Evolutionary conservation across 345 rosid genomes (phyloP), one percentile per base, ranked within the genome.

Genomic region (Hevea brasiliensis): DNA sequence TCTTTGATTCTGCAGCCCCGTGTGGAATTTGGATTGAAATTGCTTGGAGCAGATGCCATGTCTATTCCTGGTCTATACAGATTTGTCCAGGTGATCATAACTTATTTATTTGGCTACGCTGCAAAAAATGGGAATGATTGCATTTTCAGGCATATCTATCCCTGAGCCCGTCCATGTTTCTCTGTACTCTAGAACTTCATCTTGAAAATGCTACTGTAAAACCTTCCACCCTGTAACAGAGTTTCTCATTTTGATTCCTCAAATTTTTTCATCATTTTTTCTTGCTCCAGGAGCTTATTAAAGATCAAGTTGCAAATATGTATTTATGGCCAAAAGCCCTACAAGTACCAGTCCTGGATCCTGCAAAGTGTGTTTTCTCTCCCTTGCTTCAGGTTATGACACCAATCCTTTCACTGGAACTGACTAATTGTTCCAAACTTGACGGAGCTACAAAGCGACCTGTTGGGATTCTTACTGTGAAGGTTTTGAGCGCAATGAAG

Each of bases 291-390:
- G 99, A 95, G 84, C 84, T 89, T 76, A 92, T 95, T 68, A 95
- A 92, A 84, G 92, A 90, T 83, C 99, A 92, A 81, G 98, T 95
- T 68, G 97, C 94, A 1, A 91, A 84, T 80, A 95, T 95, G 97
- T 95, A 91, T 76, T 85, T 95, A 58, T 92, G 99, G 99, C 99
- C 99, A 9, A 92, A 89, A 82, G 79, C 87, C 77, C 83, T 95
- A 48, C 89, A 82, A 67, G 89, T 95, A 51, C 92, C 83, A 61
- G 75, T 95, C 77, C 73, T 92, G 85, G 98, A 95, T 78, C 92
- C 91, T 60, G 72, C 92, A 2, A 92, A 92, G 98, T 64, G 53
- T 54, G 32, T 17, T 44, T 55, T 37, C 37, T 69, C 67, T 23
- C 26, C 73, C 62, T 4, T 60, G 0, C 41, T 69, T 32, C 48